Evolutionary conservation across 2,329 filamentous ascomycete genomes (phyloP).

Genomic region (Ophiognomonia clavigignenti-juglandacearum): DNA sequence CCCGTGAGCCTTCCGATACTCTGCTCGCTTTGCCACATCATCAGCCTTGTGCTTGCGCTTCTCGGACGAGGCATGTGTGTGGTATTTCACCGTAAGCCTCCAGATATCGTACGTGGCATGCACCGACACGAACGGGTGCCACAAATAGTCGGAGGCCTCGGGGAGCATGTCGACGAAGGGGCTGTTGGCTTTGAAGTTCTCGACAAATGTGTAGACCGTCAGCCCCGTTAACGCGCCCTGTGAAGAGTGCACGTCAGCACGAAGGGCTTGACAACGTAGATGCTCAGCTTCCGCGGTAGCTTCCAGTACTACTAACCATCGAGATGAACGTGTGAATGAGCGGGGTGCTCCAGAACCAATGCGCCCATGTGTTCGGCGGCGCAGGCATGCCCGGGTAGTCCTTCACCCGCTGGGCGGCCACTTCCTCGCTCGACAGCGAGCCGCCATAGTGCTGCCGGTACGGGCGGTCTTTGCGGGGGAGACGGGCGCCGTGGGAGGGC

Average conservation of each 20-base stretch:
- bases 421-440: slow-evolving; percentile 60
- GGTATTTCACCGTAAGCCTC: slow-evolving; percentile 69
- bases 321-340: slow-evolving; percentile 78
- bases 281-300: no score
- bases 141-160: slow-evolving; percentile 60
- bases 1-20: slow-evolving; percentile 83
- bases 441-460: slow-evolving; percentile 72
- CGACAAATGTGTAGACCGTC: slow-evolving; percentile 66
- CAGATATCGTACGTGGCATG: slow-evolving; percentile 66
- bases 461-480: slow-evolving; percentile 48
- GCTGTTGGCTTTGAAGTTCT: slow-evolving; percentile 75
- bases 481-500: slow-evolving; percentile 76
- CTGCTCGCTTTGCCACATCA: slow-evolving; percentile 80
- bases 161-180: slow-evolving; percentile 78
- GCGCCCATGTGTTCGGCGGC: slow-evolving; percentile 71
- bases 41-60: slow-evolving; percentile 70
- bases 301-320: slow-evolving; percentile 65
- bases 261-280: no score
- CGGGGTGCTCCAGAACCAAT: slow-evolving; percentile 78
- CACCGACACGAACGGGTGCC: slow-evolving; percentile 65
- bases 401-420: slow-evolving; percentile 59
- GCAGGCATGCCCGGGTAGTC: slow-evolving; percentile 89
- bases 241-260: neutral
- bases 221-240: slow-evolving; percentile 65
- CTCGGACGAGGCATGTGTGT: slow-evolving; percentile 63